Conservation (phyloP, 139 green algal species). For the Dunaliella primolecta region DNA sequence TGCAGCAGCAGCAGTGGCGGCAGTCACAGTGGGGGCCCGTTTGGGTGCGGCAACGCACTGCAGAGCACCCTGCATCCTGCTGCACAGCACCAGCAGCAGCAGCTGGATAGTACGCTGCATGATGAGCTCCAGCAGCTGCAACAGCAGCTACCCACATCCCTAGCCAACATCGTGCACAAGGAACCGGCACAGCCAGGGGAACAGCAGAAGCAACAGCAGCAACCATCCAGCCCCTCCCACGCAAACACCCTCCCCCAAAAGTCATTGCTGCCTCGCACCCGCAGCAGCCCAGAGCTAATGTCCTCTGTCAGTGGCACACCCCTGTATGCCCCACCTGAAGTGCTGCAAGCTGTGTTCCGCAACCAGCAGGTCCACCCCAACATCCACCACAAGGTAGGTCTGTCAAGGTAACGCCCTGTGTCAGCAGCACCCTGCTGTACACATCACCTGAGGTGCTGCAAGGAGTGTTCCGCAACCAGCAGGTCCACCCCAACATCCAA, state of each 20-base stretch:
- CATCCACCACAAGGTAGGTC: slow-evolving; percentile 20
- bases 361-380: slow-evolving; percentile 29
- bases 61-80: neutral
- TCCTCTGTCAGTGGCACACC: slow-evolving; percentile 41
- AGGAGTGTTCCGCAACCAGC: slow-evolving; percentile 36
- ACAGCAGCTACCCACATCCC: slow-evolving; percentile 1
- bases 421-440: slow-evolving; percentile 49
- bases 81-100: neutral
- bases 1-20: neutral
- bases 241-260: neutral
- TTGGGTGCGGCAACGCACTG: neutral
- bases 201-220: neutral
- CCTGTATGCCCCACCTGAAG: slow-evolving; percentile 52
- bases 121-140: neutral
- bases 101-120: neutral
- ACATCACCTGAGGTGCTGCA: slow-evolving; percentile 50
- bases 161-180: too few species aligned
- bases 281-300: neutral
- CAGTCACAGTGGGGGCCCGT: too few species aligned
- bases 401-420: slow-evolving; percentile 7
- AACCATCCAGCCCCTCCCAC: neutral
- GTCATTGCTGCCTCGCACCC: neutral
- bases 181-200: neutral
- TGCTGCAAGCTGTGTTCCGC: slow-evolving; percentile 43
- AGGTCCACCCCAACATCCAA: slow-evolving; percentile 28